Evolutionary conservation across 2,329 filamentous ascomycete genomes (phyloP), one percentile per base, ranked within the genome.

Genomic region (Chalaropsis ovoidea): DNA sequence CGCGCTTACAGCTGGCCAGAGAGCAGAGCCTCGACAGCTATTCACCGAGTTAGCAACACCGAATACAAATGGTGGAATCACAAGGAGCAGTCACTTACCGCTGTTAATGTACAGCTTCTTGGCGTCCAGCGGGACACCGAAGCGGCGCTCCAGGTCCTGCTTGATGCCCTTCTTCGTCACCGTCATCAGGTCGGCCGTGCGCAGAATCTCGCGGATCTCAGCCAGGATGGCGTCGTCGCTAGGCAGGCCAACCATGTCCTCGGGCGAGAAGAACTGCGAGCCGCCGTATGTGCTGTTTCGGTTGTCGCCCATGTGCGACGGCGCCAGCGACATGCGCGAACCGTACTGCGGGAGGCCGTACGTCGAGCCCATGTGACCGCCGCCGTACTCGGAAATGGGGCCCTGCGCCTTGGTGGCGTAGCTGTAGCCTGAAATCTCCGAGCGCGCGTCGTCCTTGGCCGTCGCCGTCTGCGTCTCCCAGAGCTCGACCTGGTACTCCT

Each of bases 91-190:
- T 49, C 3, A 83, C 87, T 77, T 86, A 93, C 89, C 89, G 78
- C 86, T 91, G 75, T 91, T 92, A 74, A 99, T 97, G 76, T 96
- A 99, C 67, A 89, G 85, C 76, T 92, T 87, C 82, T 90, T 95
- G 64, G 86, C 80, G 74, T 97, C 92, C 67, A 99, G 82, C 67
- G 86, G 84, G 69, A 95, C 86, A 68, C 89, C 89, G 73, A 99
- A 99, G 69, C 92, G 84, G 72, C 86, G 85, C 81, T 99, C 94
- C 67, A 99, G 78, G 78, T 99, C 94, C 70, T 84, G 78, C 82
- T 97, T 97, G 76, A 99, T 89, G 71, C 89, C 90, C 84, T 99
- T 99, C 85, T 99, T 99, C 70, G 94, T 99, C 54, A 99, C 90
- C 3, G 85, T 92, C 94, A 99, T 99, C 73, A 99, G 78, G 77